Conservation (phyloP, 495 filamentous ascomycete species). For the Chaetomium fimeti region DNA sequence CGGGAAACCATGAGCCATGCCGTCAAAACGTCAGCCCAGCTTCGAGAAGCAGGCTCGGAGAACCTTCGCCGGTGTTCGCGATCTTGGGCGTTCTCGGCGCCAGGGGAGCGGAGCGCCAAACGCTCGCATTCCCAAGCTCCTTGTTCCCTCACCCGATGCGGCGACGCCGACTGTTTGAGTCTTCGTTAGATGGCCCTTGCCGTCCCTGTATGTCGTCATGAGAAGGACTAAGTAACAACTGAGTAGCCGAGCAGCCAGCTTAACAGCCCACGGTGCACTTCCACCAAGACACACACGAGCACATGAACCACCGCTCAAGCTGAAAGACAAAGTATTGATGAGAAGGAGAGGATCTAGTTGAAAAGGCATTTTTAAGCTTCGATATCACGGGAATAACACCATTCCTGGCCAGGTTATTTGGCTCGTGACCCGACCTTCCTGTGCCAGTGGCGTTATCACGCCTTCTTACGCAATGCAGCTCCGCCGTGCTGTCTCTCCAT, state of each 20-base stretch:
- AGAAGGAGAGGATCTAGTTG: background rate
- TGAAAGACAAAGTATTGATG: background rate
- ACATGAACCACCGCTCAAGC: background rate
- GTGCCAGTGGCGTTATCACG: constrained; percentile 31
- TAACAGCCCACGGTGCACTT: background rate
- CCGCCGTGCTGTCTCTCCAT: constrained; percentile 7
- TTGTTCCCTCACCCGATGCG: background rate
- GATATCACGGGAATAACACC: background rate
- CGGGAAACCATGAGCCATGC: background rate
- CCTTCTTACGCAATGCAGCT: constrained; percentile 29
- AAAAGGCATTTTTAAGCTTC: background rate
- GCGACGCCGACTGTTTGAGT: background rate
- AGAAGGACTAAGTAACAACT: background rate
- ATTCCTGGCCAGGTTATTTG: constrained; percentile 4
- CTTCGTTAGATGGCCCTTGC: background rate
- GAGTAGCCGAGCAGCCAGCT: background rate
- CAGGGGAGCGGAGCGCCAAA: background rate
- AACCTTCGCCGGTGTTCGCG: background rate
- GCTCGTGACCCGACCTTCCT: constrained; percentile 23
- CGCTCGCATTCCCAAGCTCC: no score
- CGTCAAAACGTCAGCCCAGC: background rate
- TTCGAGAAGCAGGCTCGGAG: background rate
- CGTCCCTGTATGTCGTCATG: background rate
- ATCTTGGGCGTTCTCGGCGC: background rate
- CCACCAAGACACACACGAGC: background rate